A percentile compares a stretch with the other conserved stretches of the same genome.
phyloP scores from a whole-genome alignment of 805 yeast genomes.

The Metschnikowia santaceciliae region DNA sequence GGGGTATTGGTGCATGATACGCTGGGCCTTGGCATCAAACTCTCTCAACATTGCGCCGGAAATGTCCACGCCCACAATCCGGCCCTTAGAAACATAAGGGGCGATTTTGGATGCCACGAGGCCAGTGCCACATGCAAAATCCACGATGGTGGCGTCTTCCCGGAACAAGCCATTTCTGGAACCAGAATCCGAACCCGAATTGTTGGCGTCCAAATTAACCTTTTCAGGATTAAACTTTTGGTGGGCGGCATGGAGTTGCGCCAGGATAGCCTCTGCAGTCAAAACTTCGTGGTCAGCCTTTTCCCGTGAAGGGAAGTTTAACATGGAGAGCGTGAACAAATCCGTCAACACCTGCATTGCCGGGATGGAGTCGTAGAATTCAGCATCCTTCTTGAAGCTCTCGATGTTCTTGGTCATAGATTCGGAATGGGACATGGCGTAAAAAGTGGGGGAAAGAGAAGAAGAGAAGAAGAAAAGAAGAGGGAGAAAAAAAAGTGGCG shows the following conservation, averaged over 20 bases:
- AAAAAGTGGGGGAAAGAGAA: no score
- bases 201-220: no score
- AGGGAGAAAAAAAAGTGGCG: no score
- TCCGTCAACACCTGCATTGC: conserved; percentile 16
- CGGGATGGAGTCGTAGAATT: conserved; percentile 21
- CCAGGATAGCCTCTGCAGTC: neutral
- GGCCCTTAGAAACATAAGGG: conserved; percentile 24
- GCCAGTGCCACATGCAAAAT: conserved; percentile 46
- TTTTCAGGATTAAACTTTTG: neutral
- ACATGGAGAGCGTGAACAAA: conserved; percentile 19
- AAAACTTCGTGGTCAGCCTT: neutral
- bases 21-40: conserved; percentile 11
- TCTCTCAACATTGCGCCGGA: conserved; percentile 21
- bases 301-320: conserved; percentile 15
- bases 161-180: conserved; percentile 11
- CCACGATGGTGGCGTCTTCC: conserved; percentile 26
- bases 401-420: conserved; percentile 24
- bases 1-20: conserved; percentile 1
- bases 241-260: neutral
- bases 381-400: conserved; percentile 16
- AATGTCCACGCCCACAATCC: conserved; percentile 36
- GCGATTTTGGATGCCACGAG: conserved; percentile 28
- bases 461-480: no score
- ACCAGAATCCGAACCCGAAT: neutral
- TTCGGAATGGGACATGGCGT: conserved; percentile 17